These are phyloP conservation scores for Dimargaris cristalligena DNA, from an alignment of 192 early-diverging fungal species.

Conservation along the genomic window DNA sequence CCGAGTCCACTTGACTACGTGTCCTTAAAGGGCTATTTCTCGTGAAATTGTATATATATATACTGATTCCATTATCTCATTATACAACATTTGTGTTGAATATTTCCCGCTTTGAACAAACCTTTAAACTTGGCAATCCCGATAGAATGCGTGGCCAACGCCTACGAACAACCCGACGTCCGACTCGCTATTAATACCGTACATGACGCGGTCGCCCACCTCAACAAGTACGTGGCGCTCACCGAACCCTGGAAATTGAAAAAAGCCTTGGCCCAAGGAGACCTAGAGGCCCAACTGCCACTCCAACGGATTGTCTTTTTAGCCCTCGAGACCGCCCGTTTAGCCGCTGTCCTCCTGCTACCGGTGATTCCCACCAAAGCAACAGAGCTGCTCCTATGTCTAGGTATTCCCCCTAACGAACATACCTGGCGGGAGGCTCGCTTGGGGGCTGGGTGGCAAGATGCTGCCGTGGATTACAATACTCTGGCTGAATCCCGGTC, in stretches of 20 bases:
- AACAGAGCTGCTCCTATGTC: slow-evolving; percentile 38
- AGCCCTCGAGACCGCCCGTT: slow-evolving; percentile 53
- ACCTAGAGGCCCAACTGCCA: slow-evolving; percentile 16
- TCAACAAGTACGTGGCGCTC: slow-evolving; percentile 55
- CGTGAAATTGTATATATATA: too few relatives aligned
- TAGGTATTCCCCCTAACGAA: slow-evolving; percentile 37
- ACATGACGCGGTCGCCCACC: slow-evolving; percentile 42
- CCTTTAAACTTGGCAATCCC: neutral
- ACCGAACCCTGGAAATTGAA: slow-evolving; percentile 68
- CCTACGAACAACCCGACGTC: slow-evolving; percentile 42
- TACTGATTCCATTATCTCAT: too few relatives aligned
- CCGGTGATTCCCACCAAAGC: slow-evolving; percentile 77
- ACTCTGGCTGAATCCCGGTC: neutral
- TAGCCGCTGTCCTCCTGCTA: slow-evolving; percentile 56
- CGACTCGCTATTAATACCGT: slow-evolving; percentile 37
- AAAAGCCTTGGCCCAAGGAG: slow-evolving; percentile 23
- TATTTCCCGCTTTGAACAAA: too few relatives aligned
- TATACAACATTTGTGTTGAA: too few relatives aligned
- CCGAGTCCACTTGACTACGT: too few relatives aligned
- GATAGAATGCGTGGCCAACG: slow-evolving; percentile 15
- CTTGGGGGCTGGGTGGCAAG: slow-evolving; percentile 41
- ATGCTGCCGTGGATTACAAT: slow-evolving; percentile 10
- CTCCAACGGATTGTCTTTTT: slow-evolving; percentile 53
- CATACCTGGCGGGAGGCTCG: slow-evolving; percentile 38
- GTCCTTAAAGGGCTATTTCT: too few relatives aligned